Evolutionary conservation across 2,329 filamentous ascomycete species (phyloP).

Genomic region (Xylariales sp.): DNA sequence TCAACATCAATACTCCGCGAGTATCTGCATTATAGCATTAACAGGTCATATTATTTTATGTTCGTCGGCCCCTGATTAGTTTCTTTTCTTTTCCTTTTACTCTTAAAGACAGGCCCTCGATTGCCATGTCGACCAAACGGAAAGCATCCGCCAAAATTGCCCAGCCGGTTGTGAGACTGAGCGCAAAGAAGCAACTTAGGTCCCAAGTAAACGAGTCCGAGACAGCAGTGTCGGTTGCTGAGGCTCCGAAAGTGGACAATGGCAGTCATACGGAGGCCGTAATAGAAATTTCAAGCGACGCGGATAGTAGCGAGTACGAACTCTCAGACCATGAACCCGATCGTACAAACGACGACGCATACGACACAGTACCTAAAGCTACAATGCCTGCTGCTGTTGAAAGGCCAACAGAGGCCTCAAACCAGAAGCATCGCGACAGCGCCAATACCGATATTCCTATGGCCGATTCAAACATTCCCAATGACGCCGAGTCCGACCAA

Average conservation of each 20-base stretch:
- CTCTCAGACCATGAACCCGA: slow-evolving; percentile 58
- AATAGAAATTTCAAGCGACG: slow-evolving; percentile 70
- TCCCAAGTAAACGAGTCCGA: slow-evolving; percentile 68
- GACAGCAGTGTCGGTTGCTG: slow-evolving; percentile 62
- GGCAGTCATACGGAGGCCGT: slow-evolving; percentile 52
- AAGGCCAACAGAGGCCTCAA: slow-evolving; percentile 36
- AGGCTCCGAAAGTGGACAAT: slow-evolving; percentile 53
- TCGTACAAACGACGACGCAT: slow-evolving; percentile 33
- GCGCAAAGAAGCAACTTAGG: slow-evolving; percentile 63
- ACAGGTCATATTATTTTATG: slow-evolving; percentile 5
- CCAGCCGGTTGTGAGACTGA: slow-evolving; percentile 64
- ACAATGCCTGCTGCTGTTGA: slow-evolving; percentile 25
- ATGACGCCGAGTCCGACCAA: slow-evolving; percentile 57
- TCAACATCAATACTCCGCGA: slow-evolving; percentile 14
- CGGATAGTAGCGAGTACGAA: slow-evolving; percentile 60
- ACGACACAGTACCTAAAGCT: slow-evolving; percentile 10
- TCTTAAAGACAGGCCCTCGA: slow-evolving; percentile 3
- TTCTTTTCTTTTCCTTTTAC: slow-evolving; percentile 9
- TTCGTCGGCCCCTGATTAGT: neutral
- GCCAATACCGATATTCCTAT: slow-evolving; percentile 48
- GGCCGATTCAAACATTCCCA: slow-evolving; percentile 44
- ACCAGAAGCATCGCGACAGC: slow-evolving; percentile 43
- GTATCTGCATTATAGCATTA: slow-evolving; percentile 19
- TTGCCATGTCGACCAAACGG: slow-evolving; percentile 68
- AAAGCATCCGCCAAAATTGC: slow-evolving; percentile 69